Evolutionary conservation across 23 red algal species (phyloP).

Genomic region (Gracilaria gracilis): DNA sequence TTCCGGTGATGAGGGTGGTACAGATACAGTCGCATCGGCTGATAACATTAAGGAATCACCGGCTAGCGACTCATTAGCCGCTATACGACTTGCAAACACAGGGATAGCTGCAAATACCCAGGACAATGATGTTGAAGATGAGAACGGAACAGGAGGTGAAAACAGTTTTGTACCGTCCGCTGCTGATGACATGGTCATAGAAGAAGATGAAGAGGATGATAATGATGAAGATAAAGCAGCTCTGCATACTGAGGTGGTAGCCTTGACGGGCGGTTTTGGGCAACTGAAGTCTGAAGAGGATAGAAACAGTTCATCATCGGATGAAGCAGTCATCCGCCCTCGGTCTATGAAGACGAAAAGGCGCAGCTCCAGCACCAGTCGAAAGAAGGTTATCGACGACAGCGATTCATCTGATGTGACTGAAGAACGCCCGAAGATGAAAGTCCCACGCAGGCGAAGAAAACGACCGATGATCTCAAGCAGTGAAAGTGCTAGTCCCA

Average conservation of each 20-base stretch:
- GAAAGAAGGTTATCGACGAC: conserved; percentile 22
- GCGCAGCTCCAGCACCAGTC: conserved; percentile 10
- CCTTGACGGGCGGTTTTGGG: conserved; percentile 8
- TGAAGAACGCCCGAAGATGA: conserved; percentile 19
- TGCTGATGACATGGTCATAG: conserved; percentile 68
- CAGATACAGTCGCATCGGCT: conserved; percentile 26
- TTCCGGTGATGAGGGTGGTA: conserved; percentile 38
- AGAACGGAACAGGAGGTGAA: conserved; percentile 52
- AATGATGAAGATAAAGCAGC: conserved; percentile 58
- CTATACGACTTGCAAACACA: conserved; percentile 1
- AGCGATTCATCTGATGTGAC: conserved; percentile 24
- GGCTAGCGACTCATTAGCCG: conserved; percentile 14
- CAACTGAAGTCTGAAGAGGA: conserved; percentile 15
- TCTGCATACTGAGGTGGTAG: background rate
- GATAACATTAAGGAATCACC: conserved; percentile 39
- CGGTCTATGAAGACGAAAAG: conserved; percentile 13
- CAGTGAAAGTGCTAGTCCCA: conserved; percentile 21
- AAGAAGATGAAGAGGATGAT: conserved; percentile 78
- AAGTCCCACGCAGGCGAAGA: background rate
- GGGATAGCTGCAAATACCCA: conserved; percentile 3
- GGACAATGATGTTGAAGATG: conserved; percentile 48
- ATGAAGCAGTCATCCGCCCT: conserved; percentile 36
- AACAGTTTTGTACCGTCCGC: conserved; percentile 37
- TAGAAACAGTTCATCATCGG: conserved; percentile 27
- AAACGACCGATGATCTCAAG: conserved; percentile 3